These are phyloP conservation scores for Sesbania bispinosa DNA, from an alignment of 306 rosid species.

Conservation along the genomic window DNA sequence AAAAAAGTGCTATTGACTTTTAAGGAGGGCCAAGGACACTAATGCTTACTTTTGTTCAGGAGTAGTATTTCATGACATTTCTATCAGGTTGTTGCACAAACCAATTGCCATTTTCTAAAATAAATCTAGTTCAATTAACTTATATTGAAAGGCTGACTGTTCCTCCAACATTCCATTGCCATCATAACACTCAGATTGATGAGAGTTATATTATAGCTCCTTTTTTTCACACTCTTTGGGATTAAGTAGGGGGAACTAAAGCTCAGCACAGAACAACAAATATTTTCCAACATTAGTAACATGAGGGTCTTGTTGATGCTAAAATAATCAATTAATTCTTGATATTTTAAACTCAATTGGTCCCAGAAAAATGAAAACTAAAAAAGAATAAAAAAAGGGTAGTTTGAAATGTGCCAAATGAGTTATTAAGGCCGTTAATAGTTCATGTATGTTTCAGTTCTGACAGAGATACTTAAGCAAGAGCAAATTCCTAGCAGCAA, in stretches of 20 bases:
- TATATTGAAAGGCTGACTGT: background rate
- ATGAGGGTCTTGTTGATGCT: no score
- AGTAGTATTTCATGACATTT: slow-evolving; percentile 26
- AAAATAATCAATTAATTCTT: no score
- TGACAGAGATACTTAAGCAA: slow-evolving; percentile 11
- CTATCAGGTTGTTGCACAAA: background rate
- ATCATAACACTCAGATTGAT: background rate
- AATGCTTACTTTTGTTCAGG: slow-evolving; percentile 28
- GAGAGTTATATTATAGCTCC: background rate
- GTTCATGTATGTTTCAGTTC: no score
- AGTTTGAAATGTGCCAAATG: no score
- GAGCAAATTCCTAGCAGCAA: background rate
- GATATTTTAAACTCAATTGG: no score
- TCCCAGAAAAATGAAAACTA: no score
- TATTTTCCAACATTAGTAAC: no score
- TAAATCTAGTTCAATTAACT: background rate
- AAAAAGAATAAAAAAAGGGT: no score
- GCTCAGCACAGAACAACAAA: no score
- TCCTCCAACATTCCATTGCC: background rate
- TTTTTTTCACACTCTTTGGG: background rate
- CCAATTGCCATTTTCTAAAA: slow-evolving; percentile 1
- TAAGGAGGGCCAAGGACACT: slow-evolving; percentile 17
- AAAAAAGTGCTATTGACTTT: slow-evolving; percentile 22
- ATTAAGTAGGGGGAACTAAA: no score
- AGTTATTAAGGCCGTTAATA: no score